Conservation (phyloP, 2,329 filamentous ascomycete genomes). For the Fusarium proliferatum region DNA sequence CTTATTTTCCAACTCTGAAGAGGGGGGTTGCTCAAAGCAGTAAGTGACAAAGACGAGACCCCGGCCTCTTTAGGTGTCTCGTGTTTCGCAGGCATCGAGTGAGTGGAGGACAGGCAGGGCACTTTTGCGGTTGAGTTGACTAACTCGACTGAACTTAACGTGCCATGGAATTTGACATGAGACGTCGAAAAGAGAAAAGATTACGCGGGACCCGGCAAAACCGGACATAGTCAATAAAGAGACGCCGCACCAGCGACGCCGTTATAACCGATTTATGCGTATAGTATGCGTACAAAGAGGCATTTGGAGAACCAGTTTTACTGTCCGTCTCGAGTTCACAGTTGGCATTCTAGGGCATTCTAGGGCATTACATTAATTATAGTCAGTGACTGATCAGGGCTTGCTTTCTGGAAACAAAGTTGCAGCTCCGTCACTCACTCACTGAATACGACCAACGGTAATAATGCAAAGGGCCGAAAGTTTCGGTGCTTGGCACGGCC, state of each 20-base stretch:
- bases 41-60: slow-evolving; percentile 1
- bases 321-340: slow-evolving; percentile 1
- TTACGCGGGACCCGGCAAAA: slow-evolving; percentile 42
- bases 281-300: neutral
- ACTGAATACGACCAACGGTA: neutral
- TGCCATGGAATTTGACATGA: slow-evolving; percentile 15
- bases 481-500: slow-evolving; percentile 39
- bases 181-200: slow-evolving; percentile 33
- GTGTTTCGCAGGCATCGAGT: neutral
- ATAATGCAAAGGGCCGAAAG: slow-evolving; percentile 23
- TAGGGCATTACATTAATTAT: no score
- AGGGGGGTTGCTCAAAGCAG: slow-evolving; percentile 18
- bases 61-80: slow-evolving; percentile 1
- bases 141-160: slow-evolving; percentile 6
- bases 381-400: neutral
- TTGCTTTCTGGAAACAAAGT: slow-evolving; percentile 10
- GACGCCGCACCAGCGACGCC: slow-evolving; percentile 23
- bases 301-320: slow-evolving; percentile 7
- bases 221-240: slow-evolving; percentile 30
- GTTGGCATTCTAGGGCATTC: neutral
- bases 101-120: neutral
- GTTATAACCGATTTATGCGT: slow-evolving; percentile 36
- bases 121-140: slow-evolving; percentile 26
- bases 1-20: slow-evolving; percentile 41
- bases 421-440: neutral